These are phyloP conservation scores for Fusarium robinianum DNA, from an alignment of 2,329 filamentous ascomycete species.

Conservation along the genomic window DNA sequence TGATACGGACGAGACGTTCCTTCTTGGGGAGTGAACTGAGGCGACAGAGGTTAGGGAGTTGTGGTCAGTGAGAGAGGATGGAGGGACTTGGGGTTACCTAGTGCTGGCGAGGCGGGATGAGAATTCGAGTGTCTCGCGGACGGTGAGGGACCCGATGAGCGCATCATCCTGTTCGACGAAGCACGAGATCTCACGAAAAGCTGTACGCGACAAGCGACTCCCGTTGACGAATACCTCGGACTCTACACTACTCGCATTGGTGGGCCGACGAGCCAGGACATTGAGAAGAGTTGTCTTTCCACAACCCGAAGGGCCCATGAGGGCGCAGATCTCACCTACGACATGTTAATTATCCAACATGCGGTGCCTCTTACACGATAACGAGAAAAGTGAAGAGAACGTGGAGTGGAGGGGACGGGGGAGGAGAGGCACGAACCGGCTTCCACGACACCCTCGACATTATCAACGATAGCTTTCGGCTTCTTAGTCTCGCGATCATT, in stretches of 20 bases:
- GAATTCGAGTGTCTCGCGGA: constrained; percentile 78
- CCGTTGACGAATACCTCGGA: constrained; percentile 65
- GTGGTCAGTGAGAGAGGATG: no score
- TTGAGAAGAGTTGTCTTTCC: constrained; percentile 88
- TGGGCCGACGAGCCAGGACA: constrained; percentile 65
- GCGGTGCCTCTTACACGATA: no score
- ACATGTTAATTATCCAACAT: neutral
- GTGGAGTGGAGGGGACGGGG: no score
- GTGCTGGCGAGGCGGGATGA: constrained; percentile 69
- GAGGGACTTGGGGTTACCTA: constrained; percentile 47
- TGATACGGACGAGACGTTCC: constrained; percentile 66
- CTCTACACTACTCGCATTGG: constrained; percentile 47
- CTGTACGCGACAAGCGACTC: constrained; percentile 51
- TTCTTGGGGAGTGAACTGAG: constrained; percentile 47
- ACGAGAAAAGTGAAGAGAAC: no score
- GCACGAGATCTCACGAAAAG: constrained; percentile 68
- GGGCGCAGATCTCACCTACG: constrained; percentile 70
- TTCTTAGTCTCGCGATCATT: constrained; percentile 70
- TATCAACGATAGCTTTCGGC: constrained; percentile 64
- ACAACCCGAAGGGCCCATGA: constrained; percentile 76
- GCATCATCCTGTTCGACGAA: constrained; percentile 92
- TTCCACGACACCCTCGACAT: constrained; percentile 66
- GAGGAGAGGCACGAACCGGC: constrained; percentile 63
- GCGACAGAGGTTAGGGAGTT: neutral
- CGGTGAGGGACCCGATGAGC: constrained; percentile 78